Evolutionary conservation across 768 basidiomycete genomes (phyloP), one percentile per base, ranked within the genome.

Genomic region (Daedalea quercina): DNA sequence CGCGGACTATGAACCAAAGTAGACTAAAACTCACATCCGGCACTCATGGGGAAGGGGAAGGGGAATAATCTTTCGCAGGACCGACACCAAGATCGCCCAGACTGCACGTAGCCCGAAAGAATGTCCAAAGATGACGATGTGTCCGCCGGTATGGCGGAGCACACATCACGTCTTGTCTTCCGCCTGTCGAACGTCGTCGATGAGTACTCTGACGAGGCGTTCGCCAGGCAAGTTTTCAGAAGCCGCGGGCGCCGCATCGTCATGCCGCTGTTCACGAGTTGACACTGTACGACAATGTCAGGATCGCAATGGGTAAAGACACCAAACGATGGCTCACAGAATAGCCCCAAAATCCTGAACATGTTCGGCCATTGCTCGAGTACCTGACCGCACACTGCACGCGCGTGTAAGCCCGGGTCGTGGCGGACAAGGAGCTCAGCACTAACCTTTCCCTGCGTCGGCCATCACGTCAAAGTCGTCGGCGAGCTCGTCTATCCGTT

Each of bases 331-430:
- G n/a, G 55, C 84, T 61, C 60, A 90, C 88, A 60, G 64, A 88
- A 90, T 54, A 82, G 70, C 52, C 70, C 78, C 46, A 90, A 70
- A 49, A 87, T 87, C 58, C 81, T 77, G 61, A 90, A 90, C 88
- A 90, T 90, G 63, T 79, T 81, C 9, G 86, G 84, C 87, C 87
- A 90, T 56, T 89, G 86, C 53, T 81, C 81, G 23, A 88, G 76
- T 3, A 90, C 86, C 63, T 88, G 79, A 9, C 87, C 87, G 56
- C 85, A 84, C 31, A 85, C 87, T 89, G 47, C 20, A 44, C 51
- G 34, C 28, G 4, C 11, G 6, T 11, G 28, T 31, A 8, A n/a
- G 28, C 47, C 15, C 19, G 11, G 19, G 44, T 17, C 44, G 3
- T 7, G 9, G 23, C 44, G 25, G 6, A 20, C 44, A 9, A 19